Evolutionary conservation across 768 basidiomycete species (phyloP).

Genomic region (Gymnopilus dilepis): DNA sequence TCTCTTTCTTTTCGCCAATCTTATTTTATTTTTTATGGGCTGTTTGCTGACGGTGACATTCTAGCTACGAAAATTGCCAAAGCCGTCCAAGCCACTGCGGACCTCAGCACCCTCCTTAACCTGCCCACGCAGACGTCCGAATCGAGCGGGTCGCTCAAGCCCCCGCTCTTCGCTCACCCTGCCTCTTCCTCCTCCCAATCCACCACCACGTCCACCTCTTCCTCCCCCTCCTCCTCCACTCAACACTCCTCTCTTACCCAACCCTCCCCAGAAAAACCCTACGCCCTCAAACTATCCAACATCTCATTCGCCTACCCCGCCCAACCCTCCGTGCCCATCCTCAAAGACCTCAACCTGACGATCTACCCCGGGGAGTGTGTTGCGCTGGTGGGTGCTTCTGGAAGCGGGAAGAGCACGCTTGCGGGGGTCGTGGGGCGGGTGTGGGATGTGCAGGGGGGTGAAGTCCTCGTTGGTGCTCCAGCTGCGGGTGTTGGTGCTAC

Average conservation of each 20-base stretch:
- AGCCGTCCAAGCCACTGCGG: conserved; percentile 80
- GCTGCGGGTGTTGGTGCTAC: conserved; percentile 64
- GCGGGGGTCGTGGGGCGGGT: conserved; percentile 85
- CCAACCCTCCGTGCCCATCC: conserved; percentile 73
- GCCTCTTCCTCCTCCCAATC: too few relatives aligned
- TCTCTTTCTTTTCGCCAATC: conserved; percentile 9
- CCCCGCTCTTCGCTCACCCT: too few relatives aligned
- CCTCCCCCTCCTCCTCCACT: too few relatives aligned
- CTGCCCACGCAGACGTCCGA: conserved; percentile 61
- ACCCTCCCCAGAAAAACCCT: conserved; percentile 15
- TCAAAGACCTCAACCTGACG: conserved; percentile 68
- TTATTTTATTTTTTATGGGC: neutral
- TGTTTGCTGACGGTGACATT: conserved; percentile 10
- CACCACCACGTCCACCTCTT: too few relatives aligned
- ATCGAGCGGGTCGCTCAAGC: too few relatives aligned
- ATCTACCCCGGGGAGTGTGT: conserved; percentile 83
- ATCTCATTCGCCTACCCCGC: conserved; percentile 88
- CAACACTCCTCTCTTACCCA: too few relatives aligned
- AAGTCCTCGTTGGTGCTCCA: too few relatives aligned
- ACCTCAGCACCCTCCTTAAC: conserved; percentile 72
- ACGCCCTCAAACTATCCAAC: conserved; percentile 70
- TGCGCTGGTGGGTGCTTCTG: conserved; percentile 90
- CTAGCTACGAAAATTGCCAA: conserved; percentile 83
- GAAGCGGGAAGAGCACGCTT: conserved; percentile 93
- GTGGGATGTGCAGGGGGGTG: too few relatives aligned